These are phyloP conservation scores for Letharia lupina DNA, from an alignment of 495 filamentous ascomycete genomes.

Conservation along the genomic window DNA sequence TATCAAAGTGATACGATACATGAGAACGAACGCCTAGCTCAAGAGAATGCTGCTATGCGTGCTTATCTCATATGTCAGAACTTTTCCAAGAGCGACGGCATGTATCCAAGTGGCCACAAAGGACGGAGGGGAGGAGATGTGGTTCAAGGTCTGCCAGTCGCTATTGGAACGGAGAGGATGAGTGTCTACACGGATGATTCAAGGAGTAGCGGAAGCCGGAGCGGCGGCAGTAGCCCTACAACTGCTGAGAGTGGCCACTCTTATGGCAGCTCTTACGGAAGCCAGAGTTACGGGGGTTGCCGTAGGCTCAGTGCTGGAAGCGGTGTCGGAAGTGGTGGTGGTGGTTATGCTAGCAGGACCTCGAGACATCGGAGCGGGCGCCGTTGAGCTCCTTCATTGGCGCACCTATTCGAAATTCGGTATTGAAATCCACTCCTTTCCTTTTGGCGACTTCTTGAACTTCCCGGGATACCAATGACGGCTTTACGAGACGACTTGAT, in stretches of 20 bases:
- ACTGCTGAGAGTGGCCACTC: slow-evolving; percentile 35
- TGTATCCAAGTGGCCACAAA: slow-evolving; percentile 67
- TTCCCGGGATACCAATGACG: neutral
- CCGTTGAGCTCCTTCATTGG: slow-evolving; percentile 2
- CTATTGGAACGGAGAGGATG: slow-evolving; percentile 55
- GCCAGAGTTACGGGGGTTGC: slow-evolving; percentile 21
- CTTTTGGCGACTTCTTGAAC: slow-evolving; percentile 8
- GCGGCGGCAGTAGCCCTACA: slow-evolving; percentile 50
- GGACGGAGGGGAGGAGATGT: slow-evolving; percentile 48
- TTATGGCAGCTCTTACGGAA: slow-evolving; percentile 18
- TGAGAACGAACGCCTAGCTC: slow-evolving; percentile 70
- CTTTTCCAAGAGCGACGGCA: slow-evolving; percentile 96
- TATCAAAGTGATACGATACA: slow-evolving; percentile 88
- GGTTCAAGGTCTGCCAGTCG: slow-evolving; percentile 77
- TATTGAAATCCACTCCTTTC: neutral
- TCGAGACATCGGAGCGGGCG: slow-evolving; percentile 21
- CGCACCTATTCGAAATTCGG: neutral
- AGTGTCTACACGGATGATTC: slow-evolving; percentile 38
- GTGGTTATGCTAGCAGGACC: slow-evolving; percentile 13
- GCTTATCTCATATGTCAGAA: slow-evolving; percentile 98
- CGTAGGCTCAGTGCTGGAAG: slow-evolving; percentile 13
- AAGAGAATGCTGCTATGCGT: slow-evolving; percentile 91
- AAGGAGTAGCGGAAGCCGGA: slow-evolving; percentile 43
- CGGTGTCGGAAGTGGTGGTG: slow-evolving; percentile 16
- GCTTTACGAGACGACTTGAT: slow-evolving; percentile 15